A percentile compares a stretch with the other conserved stretches of the same genome.
phyloP scores from a whole-genome alignment of 108 stramenopile species.

The Pseudonitzschia multiseries region DNA sequence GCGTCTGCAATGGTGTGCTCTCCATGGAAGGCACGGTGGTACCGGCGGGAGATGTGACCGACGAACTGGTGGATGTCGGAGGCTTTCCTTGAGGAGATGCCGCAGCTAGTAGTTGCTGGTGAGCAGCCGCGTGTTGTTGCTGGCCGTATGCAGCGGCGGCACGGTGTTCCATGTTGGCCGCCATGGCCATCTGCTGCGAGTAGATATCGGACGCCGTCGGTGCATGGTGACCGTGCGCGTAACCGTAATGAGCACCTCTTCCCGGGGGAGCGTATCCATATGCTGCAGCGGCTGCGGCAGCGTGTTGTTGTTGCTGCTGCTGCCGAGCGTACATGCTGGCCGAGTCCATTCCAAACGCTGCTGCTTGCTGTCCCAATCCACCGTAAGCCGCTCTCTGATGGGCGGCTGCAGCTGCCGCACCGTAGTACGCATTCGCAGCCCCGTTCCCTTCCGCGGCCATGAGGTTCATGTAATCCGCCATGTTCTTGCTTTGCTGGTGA shows the following conservation, averaged over 20 bases:
- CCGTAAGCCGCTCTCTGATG: slow-evolving; percentile 26
- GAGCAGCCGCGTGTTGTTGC: slow-evolving; percentile 7
- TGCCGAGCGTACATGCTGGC: slow-evolving; percentile 29
- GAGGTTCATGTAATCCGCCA: slow-evolving; percentile 26
- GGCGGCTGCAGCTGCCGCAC: slow-evolving; percentile 15
- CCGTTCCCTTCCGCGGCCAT: slow-evolving; percentile 21
- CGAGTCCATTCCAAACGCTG: slow-evolving; percentile 18
- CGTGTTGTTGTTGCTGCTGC: slow-evolving; percentile 26
- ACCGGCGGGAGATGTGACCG: slow-evolving; percentile 14
- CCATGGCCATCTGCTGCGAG: slow-evolving; percentile 26
- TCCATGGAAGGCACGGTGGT: slow-evolving; percentile 1
- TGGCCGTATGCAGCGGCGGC: slow-evolving; percentile 31
- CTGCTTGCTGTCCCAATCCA: slow-evolving; percentile 11
- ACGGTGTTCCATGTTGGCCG: slow-evolving; percentile 21
- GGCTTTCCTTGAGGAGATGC: slow-evolving; percentile 12
- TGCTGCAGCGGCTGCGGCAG: slow-evolving; percentile 23
- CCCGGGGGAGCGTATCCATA: slow-evolving; percentile 14
- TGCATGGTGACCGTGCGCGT: slow-evolving; percentile 10
- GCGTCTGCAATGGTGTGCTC: neutral
- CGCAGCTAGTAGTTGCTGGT: neutral
- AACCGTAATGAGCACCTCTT: slow-evolving; percentile 1
- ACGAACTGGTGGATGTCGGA: neutral
- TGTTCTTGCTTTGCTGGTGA: slow-evolving; percentile 22
- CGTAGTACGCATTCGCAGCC: slow-evolving; percentile 18
- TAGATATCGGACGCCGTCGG: slow-evolving; percentile 26